These are phyloP conservation scores for Syzygium syzygioides DNA, from an alignment of 441 rosid species.

Conservation along the genomic window DNA sequence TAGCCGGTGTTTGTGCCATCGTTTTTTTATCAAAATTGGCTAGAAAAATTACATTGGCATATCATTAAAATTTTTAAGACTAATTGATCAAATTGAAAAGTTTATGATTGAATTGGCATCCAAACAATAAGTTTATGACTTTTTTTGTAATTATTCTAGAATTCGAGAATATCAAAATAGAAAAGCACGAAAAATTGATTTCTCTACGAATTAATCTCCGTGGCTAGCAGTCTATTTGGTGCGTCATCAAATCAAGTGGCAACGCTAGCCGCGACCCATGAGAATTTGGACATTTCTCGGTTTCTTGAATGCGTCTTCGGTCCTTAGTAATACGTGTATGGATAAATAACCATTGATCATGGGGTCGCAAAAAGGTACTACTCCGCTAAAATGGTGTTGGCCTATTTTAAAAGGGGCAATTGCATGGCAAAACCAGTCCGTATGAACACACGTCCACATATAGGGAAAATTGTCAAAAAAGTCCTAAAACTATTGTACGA, in stretches of 20 bases:
- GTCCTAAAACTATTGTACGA: too few species aligned
- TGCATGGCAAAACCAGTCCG: neutral
- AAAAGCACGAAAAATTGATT: neutral
- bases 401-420: neutral
- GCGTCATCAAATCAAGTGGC: neutral
- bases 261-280: neutral
- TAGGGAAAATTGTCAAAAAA: too few species aligned
- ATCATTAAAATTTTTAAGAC: too few species aligned
- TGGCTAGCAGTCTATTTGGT: neutral
- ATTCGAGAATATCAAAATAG: neutral
- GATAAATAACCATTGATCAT: neutral
- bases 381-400: neutral
- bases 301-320: neutral
- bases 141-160: neutral
- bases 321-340: neutral
- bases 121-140: neutral
- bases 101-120: neutral
- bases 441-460: neutral
- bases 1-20: rapidly evolving
- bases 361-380: neutral
- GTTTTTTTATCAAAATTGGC: too few species aligned
- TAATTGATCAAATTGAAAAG: too few species aligned
- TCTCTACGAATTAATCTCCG: neutral
- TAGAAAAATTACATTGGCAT: too few species aligned
- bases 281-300: neutral